Evolutionary conservation across 2,329 filamentous ascomycete genomes (phyloP).

Genomic region (Epichloe coenophiala): DNA sequence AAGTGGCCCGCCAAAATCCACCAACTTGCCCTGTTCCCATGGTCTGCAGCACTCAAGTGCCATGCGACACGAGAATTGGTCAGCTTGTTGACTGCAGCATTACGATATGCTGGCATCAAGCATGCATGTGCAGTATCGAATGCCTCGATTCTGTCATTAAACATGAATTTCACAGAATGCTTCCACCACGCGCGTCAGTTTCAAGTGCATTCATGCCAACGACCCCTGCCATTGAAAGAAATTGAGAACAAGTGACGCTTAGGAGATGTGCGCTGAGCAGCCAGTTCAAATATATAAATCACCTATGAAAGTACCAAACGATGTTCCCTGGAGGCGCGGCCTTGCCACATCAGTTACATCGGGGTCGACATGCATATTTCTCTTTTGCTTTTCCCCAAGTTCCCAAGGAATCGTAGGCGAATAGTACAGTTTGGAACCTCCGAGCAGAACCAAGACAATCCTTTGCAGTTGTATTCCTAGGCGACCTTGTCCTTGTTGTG

Average conservation of each 20-base stretch:
- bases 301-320: neutral
- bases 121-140: too few relatives aligned
- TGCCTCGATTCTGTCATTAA: too few relatives aligned
- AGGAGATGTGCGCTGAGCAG: neutral
- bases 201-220: too few relatives aligned
- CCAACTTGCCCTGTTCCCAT: too few relatives aligned
- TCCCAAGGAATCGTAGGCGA: neutral
- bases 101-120: too few relatives aligned
- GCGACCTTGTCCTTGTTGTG: conserved; percentile 76
- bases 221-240: too few relatives aligned
- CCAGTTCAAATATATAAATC: neutral
- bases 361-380: neutral
- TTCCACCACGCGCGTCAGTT: too few relatives aligned
- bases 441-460: neutral
- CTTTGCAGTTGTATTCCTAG: conserved; percentile 10
- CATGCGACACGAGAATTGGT: too few relatives aligned
- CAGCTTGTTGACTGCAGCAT: too few relatives aligned
- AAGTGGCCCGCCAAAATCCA: too few relatives aligned
- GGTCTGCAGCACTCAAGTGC: too few relatives aligned
- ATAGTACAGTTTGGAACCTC: neutral
- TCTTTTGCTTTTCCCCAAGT: neutral
- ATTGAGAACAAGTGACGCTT: neutral
- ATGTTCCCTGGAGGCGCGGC: neutral
- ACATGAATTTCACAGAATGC: too few relatives aligned
- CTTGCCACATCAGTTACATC: neutral